Evolutionary conservation across 371 early-diverging fungal species (phyloP).

Genomic region (Funneliformis caledonium): DNA sequence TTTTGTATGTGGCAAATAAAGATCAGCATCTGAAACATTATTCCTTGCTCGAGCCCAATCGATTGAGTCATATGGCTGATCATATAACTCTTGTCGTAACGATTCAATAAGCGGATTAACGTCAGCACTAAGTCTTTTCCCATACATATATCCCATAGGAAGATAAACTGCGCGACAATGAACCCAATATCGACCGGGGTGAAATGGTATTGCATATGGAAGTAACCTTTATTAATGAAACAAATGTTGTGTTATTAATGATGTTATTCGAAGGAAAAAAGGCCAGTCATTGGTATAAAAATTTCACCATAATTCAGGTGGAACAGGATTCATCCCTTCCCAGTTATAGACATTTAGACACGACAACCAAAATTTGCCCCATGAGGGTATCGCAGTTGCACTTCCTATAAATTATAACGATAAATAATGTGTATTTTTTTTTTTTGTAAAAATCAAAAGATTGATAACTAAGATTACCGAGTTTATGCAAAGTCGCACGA

Average conservation of each 20-base stretch:
- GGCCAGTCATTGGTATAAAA: background rate
- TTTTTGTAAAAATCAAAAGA: background rate
- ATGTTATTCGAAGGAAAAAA: background rate
- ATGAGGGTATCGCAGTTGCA: slow-evolving; percentile 85
- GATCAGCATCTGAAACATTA: slow-evolving; percentile 82
- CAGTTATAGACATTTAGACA: slow-evolving; percentile 92
- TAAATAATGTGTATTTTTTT: background rate
- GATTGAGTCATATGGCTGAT: slow-evolving; percentile 80
- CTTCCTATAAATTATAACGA: slow-evolving; percentile 61
- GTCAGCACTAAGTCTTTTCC: slow-evolving; percentile 63
- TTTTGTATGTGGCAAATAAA: slow-evolving; percentile 84
- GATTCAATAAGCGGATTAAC: slow-evolving; percentile 70
- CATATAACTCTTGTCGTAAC: slow-evolving; percentile 86
- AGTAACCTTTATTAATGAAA: slow-evolving; percentile 62
- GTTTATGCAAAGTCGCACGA: slow-evolving; percentile 79
- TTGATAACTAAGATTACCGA: slow-evolving; percentile 57
- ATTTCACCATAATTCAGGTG: slow-evolving; percentile 88
- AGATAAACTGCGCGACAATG: slow-evolving; percentile 90
- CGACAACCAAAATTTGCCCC: slow-evolving; percentile 98
- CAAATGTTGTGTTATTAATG: background rate
- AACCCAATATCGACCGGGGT: slow-evolving; percentile 93
- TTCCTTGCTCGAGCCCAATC: slow-evolving; percentile 83
- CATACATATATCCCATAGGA: slow-evolving; percentile 95
- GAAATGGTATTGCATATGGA: slow-evolving; percentile 82
- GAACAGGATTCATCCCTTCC: slow-evolving; percentile 94